These are phyloP conservation scores for Sungouiozyma ichnusensis DNA, from an alignment of 805 yeast species.

Conservation along the genomic window DNA sequence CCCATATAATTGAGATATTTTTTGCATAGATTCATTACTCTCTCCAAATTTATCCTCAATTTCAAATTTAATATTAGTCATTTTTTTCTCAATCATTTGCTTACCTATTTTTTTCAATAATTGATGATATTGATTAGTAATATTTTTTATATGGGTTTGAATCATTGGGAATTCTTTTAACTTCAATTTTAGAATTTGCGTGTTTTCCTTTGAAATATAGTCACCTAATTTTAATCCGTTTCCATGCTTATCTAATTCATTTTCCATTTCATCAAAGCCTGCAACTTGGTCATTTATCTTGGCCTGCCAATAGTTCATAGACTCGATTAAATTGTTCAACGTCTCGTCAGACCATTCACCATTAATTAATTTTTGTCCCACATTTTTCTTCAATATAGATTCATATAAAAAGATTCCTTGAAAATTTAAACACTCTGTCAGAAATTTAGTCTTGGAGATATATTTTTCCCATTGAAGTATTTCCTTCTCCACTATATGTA, in stretches of 20 bases:
- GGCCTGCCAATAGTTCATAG: slow-evolving; percentile 24
- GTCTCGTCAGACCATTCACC: slow-evolving; percentile 16
- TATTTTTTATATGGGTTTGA: slow-evolving; percentile 21
- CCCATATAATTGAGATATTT: slow-evolving; percentile 20
- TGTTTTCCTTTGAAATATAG: slow-evolving; percentile 36
- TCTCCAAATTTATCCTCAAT: slow-evolving; percentile 18
- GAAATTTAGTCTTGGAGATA: slow-evolving; percentile 35
- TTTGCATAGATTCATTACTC: slow-evolving; percentile 13
- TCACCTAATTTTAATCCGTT: slow-evolving; percentile 31
- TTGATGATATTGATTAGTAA: slow-evolving; percentile 23
- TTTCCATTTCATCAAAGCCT: slow-evolving; percentile 28
- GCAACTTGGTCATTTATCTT: slow-evolving; percentile 27
- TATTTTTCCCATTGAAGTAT: slow-evolving; percentile 33
- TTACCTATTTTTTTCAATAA: slow-evolving; percentile 22
- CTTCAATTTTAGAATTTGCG: slow-evolving; percentile 20
- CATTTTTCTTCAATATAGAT: slow-evolving; percentile 23
- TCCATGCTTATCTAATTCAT: slow-evolving; percentile 23
- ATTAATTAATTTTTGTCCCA: slow-evolving; percentile 21
- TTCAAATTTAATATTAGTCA: slow-evolving; percentile 7
- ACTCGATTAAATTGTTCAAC: slow-evolving; percentile 13
- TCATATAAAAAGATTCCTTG: slow-evolving; percentile 36
- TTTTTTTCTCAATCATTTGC: slow-evolving; percentile 12
- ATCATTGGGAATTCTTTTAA: slow-evolving; percentile 28
- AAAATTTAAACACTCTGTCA: slow-evolving; percentile 36
- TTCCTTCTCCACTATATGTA: slow-evolving; percentile 10